Base-by-base conservation (phyloP, 805 yeast genomes). In the Helenozyma baotianmanensis region DNA sequence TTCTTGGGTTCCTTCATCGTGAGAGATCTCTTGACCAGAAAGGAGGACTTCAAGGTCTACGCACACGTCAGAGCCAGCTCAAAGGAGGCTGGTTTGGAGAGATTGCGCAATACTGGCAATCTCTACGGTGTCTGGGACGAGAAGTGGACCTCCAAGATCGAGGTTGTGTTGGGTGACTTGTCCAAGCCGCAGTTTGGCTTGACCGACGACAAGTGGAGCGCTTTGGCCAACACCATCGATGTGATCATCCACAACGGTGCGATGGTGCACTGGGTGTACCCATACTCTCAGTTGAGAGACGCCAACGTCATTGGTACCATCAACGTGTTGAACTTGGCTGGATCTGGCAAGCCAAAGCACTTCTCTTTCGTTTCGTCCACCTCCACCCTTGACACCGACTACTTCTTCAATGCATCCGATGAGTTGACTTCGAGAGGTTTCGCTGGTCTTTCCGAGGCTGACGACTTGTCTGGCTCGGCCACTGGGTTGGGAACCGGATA, bases 221-320 rank as follows among this genome's bases (percentile, higher is more conserved):
- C 50, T 6, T 70, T 92, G 38, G 63, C 77, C 8, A 58, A 73
- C 11, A 61, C 66, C 1, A 68, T 90, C 37, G 98, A 94, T 58
- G 80, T 81, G 3, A 79, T 92, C 32, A 76, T 92, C 41, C 99
- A 92, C 60, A 92, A 92, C 49, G 98, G 97, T 67, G 99, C 99
- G 12, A 70, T 89, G 41, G 99, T 92, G 23, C 98, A 92, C 59
- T 92, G 99, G 99, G 96, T 89, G 2, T 92, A 84, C 58, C 97
- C 98, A 17, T 92, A 92, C 62, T 64, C 82, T 29, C 85, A 84
- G 45, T 68, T 92, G 51, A 77, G 97, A 49, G 96, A 86, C 45
- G 92, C 97, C 21, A 92, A 92, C 53, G 98, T 94, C 21, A 64
- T 89, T 38, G 79, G 95, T 27, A 83, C 97, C 1, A 62, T 90